Conservation (phyloP, 495 filamentous ascomycete genomes). For the Podospora anserina region DNA sequence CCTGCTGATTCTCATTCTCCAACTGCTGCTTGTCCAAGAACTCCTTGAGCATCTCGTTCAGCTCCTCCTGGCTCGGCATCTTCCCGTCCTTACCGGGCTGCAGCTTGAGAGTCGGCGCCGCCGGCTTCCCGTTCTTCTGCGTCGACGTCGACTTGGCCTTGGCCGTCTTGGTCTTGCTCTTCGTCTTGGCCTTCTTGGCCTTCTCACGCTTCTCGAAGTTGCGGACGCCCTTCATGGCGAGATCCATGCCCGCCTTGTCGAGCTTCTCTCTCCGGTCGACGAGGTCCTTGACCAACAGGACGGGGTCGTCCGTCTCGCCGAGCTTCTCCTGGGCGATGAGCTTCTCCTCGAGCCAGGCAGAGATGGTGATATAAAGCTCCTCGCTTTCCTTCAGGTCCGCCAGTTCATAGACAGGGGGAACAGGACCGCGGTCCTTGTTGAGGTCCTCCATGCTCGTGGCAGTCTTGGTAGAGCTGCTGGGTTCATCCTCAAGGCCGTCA, state of each 20-base stretch:
- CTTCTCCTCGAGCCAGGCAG: slow-evolving; percentile 67
- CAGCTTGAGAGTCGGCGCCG: slow-evolving; percentile 41
- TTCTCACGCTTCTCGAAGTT: slow-evolving; percentile 52
- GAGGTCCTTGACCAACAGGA: slow-evolving; percentile 65
- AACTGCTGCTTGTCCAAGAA: slow-evolving; percentile 38
- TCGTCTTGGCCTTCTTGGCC: slow-evolving; percentile 39
- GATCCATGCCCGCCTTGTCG: slow-evolving; percentile 62
- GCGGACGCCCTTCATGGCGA: slow-evolving; percentile 68
- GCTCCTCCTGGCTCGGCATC: slow-evolving; percentile 43
- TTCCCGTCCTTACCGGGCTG: slow-evolving; percentile 41
- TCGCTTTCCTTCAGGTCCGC: slow-evolving; percentile 61
- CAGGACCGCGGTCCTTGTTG: slow-evolving; percentile 40
- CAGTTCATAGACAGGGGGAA: slow-evolving; percentile 54
- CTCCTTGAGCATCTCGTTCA: slow-evolving; percentile 49
- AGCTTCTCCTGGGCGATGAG: slow-evolving; percentile 66
- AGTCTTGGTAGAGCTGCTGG: slow-evolving; percentile 33
- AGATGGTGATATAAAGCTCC: slow-evolving; percentile 44
- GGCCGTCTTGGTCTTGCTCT: slow-evolving; percentile 39
- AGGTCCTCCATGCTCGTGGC: slow-evolving; percentile 41
- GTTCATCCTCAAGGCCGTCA: slow-evolving; percentile 61
- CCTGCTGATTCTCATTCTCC: slow-evolving; percentile 30
- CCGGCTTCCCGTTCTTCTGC: slow-evolving; percentile 9
- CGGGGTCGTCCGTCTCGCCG: slow-evolving; percentile 64
- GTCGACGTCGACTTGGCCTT: slow-evolving; percentile 41
- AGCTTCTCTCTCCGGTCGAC: slow-evolving; percentile 57